A percentile compares a stretch with the other conserved stretches of the same genome.
phyloP scores from a whole-genome alignment of 164 flowering plant species.

The Santalum album region DNA sequence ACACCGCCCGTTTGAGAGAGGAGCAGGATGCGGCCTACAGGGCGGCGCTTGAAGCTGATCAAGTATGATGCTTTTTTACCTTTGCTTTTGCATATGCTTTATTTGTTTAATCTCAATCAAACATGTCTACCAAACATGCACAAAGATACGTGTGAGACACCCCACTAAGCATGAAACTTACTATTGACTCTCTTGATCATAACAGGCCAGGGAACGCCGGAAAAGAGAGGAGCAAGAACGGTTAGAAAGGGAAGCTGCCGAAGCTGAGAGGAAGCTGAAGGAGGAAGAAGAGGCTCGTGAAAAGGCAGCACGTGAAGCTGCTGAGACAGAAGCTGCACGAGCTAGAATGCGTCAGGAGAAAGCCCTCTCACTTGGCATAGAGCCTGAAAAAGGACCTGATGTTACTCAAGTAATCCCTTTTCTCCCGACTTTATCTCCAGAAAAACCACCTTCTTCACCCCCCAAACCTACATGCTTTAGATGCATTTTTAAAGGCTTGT shows the following conservation, averaged over 20 bases:
- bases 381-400: constrained; percentile 92
- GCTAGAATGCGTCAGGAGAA: constrained; percentile 76
- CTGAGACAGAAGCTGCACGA: constrained; percentile 77
- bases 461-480: too few relatives aligned
- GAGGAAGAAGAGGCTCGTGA: constrained; percentile 92
- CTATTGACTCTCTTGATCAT: not conserved
- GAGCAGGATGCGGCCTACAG: constrained; percentile 98
- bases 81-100: constrained; percentile 3
- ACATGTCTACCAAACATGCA: too few relatives aligned
- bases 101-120: not conserved
- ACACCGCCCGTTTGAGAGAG: constrained; percentile 70
- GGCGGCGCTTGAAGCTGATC: constrained; percentile 98
- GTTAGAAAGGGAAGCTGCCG: constrained; percentile 85
- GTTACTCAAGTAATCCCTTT: constrained; percentile 61
- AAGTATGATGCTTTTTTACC: constrained; percentile 35
- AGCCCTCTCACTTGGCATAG: constrained; percentile 69
- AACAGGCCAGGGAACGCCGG: constrained; percentile 87
- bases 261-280: constrained; percentile 79
- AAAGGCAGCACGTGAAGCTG: constrained; percentile 83
- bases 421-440: not conserved
- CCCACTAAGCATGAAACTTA: too few relatives aligned
- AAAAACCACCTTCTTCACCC: not conserved
- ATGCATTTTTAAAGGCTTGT: too few relatives aligned
- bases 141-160: too few relatives aligned
- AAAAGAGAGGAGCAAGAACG: constrained; percentile 85